Percentiles rank a stretch among this genome's conserved stretches.
Conservation (phyloP, 2,329 filamentous ascomycete genomes). For the Thielaviopsis ethacetica region DNA sequence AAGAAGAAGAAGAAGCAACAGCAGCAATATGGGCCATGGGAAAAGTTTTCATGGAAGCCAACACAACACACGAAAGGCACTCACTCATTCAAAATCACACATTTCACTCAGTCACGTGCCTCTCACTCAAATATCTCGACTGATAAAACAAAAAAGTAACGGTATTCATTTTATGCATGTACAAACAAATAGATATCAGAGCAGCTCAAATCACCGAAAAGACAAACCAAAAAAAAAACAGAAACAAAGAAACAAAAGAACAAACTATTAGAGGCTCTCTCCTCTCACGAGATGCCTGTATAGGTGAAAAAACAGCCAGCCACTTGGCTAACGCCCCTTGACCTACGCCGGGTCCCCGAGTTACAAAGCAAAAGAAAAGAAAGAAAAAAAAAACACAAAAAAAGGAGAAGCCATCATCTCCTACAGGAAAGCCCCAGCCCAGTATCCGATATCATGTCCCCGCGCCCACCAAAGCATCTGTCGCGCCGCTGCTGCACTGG, state of each 20-base stretch:
- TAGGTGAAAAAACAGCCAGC: constrained; percentile 6
- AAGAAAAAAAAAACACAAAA: not conserved
- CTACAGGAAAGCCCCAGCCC: too few species aligned
- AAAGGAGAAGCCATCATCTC: not conserved
- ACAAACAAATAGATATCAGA: not conserved
- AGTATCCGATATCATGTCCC: not conserved
- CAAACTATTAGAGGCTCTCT: not conserved
- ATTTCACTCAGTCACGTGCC: too few species aligned
- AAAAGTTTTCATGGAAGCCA: not conserved
- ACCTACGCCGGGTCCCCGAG: constrained; percentile 6
- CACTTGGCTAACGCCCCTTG: constrained; percentile 9
- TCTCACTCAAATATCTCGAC: too few species aligned
- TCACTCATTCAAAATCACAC: too few species aligned
- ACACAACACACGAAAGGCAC: not conserved
- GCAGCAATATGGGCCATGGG: too few species aligned
- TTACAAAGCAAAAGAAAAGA: not conserved
- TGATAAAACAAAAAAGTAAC: too few species aligned
- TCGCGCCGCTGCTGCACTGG: not conserved
- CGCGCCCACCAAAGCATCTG: not conserved
- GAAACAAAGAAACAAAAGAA: not conserved
- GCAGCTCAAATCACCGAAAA: not conserved
- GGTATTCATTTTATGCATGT: not conserved
- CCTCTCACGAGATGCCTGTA: not conserved
- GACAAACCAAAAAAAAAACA: not conserved
- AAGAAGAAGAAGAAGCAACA: too few species aligned